Evolutionary conservation across 2,329 filamentous ascomycete genomes (phyloP).

Genomic region (Neodidymelliopsis sp.): DNA sequence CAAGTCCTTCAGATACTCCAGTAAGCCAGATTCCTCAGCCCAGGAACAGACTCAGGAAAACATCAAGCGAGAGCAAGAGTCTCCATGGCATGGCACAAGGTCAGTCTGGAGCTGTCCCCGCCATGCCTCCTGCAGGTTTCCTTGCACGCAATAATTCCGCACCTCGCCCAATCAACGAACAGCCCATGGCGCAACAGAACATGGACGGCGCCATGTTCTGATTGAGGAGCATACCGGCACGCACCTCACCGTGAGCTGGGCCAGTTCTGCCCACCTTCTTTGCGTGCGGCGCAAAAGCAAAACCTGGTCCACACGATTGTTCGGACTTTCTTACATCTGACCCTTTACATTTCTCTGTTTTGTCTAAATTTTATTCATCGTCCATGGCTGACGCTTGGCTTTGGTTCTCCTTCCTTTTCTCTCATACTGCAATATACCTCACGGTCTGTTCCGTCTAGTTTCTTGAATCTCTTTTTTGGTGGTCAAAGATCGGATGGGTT

Average conservation of each 20-base stretch:
- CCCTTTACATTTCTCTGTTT: constrained; percentile 9
- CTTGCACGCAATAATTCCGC: constrained; percentile 40
- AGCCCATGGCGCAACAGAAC: constrained; percentile 31
- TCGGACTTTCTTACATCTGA: not conserved
- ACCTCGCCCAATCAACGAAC: constrained; percentile 36
- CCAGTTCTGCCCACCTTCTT: not conserved
- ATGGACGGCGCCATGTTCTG: constrained; percentile 50
- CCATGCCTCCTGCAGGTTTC: constrained; percentile 38
- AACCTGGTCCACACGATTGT: not conserved
- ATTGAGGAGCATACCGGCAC: not conserved
- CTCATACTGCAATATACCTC: constrained; percentile 46
- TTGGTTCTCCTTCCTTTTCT: constrained; percentile 21
- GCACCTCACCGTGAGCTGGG: not conserved
- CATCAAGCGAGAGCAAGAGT: constrained; percentile 59
- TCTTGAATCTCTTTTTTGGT: constrained; percentile 7
- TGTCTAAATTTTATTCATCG: constrained; percentile 23
- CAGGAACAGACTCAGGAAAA: constrained; percentile 56
- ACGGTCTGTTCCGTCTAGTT: constrained; percentile 15
- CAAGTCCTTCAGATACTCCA: constrained; percentile 55
- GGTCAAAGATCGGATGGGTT: constrained; percentile 8
- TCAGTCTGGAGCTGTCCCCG: constrained; percentile 34
- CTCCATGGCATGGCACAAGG: constrained; percentile 53
- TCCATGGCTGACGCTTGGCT: constrained; percentile 27
- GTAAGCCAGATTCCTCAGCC: constrained; percentile 45
- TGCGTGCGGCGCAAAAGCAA: not conserved